phyloP scores from a whole-genome alignment of 2,329 filamentous ascomycete species.

The Rhexocercosporidium sp. region DNA sequence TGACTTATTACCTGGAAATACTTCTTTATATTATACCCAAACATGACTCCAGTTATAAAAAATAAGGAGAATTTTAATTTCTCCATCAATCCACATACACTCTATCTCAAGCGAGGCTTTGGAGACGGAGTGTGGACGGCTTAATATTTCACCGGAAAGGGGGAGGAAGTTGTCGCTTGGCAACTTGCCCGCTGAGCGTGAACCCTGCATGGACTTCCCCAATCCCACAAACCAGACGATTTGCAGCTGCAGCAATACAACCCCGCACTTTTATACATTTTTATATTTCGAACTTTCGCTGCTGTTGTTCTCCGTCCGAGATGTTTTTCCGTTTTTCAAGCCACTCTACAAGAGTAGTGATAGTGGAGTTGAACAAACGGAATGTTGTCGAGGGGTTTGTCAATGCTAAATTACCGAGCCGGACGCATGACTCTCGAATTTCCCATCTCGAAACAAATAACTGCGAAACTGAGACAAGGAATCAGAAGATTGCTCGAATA shows the following conservation, averaged over 20 bases:
- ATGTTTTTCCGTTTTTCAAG: background rate
- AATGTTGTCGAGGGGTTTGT: no score
- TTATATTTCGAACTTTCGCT: no score
- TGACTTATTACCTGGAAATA: background rate
- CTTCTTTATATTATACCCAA: slow-evolving; percentile 2
- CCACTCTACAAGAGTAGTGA: no score
- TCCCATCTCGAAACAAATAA: background rate
- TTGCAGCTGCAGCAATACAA: background rate
- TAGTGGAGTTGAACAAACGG: no score
- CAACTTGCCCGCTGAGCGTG: background rate
- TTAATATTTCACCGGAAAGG: slow-evolving; percentile 7
- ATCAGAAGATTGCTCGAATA: background rate
- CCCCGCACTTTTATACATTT: background rate
- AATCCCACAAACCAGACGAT: background rate
- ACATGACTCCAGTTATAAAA: background rate
- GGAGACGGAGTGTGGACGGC: slow-evolving; percentile 3
- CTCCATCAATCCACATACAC: slow-evolving; percentile 7
- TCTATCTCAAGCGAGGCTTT: background rate
- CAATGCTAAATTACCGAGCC: background rate
- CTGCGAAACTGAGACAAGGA: background rate
- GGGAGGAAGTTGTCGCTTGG: slow-evolving; percentile 34
- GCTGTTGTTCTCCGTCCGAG: background rate
- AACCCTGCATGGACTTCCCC: background rate
- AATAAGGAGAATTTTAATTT: slow-evolving; percentile 9
- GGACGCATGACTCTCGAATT: background rate